Base-by-base conservation (phyloP, 768 basidiomycete genomes). In the Suillus clintonianus region DNA sequence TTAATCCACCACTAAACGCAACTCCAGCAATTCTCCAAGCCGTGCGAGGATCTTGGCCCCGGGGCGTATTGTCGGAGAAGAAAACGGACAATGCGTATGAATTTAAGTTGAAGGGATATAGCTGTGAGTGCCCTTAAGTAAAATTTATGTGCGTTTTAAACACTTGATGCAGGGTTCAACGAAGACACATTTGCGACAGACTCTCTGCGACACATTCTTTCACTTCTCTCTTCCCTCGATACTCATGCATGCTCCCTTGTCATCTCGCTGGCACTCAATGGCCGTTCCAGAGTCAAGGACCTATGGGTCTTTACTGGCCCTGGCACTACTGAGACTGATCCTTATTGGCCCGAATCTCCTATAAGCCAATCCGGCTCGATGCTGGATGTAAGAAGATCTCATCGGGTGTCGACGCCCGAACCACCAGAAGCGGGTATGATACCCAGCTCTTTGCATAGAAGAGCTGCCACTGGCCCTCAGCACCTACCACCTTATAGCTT, bases 21-120 rank as follows among this genome's bases (percentile, higher is more conserved):
- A 92, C 91, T 8, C 91, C 91, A 11, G 91, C 91, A 60, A 91
- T 92, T 61, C 79, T 92, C n/a, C 88, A 90, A 70, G 89, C 90
- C 19, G 89, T 92, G 22, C 83, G 91, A 62, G 84, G 81, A 24
- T 85, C 91, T 39, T 92, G 91, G 91, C 91, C 91, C 19, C 83
- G 90, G 67, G 91, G 91, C 19, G 89, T 92, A 11, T 85, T 89
- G 9, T 86, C 87, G 0, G 91, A 92, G 74, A 90, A 87, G 79
- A 92, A 89, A 69, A 81, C 91, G 2, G 85, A 89, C 32, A 85
- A 85, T 62, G 85, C 86, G 8, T 92, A 85, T 71, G 91, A 92
- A 73, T 92, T 92, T 77, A 92, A 90, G 74, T 79, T 92, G 59
- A 91, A 90, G 69, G 91, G 91, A 27, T 92, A 92, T 72, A 87